Percentiles rank a stretch among this genome's conserved stretches.
Conservation (phyloP, 495 filamentous ascomycete genomes). For the Penicillium subrubescens region DNA sequence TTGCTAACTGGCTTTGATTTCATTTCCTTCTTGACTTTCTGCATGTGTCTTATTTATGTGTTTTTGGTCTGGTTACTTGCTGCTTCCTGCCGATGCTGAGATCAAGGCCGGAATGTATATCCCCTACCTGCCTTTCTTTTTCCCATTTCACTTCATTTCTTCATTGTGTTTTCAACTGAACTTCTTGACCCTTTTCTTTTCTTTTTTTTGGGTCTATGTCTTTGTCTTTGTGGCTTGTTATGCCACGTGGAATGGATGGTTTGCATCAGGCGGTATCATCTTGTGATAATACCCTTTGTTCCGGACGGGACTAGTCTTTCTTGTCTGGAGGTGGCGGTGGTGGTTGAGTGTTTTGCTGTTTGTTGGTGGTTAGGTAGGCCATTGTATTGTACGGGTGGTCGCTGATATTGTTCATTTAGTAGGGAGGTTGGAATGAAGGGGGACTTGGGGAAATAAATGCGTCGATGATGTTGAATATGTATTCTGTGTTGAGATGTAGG, state of each 20-base stretch:
- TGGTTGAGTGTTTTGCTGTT: slow-evolving; percentile 11
- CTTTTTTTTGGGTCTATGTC: slow-evolving; percentile 20
- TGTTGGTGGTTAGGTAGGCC: slow-evolving; percentile 2
- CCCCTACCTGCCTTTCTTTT: neutral
- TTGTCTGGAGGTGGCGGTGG: slow-evolving; percentile 20
- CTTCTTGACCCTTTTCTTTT: slow-evolving; percentile 10
- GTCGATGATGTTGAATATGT: slow-evolving; percentile 20
- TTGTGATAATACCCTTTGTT: slow-evolving; percentile 24
- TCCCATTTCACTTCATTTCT: slow-evolving; percentile 8
- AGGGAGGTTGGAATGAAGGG: slow-evolving; percentile 14
- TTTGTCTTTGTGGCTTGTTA: slow-evolving; percentile 2
- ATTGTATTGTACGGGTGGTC: neutral
- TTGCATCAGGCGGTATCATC: slow-evolving; percentile 28
- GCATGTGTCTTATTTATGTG: neutral
- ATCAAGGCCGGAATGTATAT: neutral
- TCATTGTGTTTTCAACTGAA: neutral
- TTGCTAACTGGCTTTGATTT: slow-evolving; percentile 50
- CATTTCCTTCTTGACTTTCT: slow-evolving; percentile 25
- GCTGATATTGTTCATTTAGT: slow-evolving; percentile 33
- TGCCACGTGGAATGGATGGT: slow-evolving; percentile 9
- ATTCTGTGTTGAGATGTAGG: neutral
- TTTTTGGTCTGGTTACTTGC: neutral
- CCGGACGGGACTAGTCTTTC: neutral
- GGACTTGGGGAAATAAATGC: slow-evolving; percentile 24
- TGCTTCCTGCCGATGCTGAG: neutral